phyloP scores from a whole-genome alignment of 768 basidiomycete species.

The Lactifluus echinatus region DNA sequence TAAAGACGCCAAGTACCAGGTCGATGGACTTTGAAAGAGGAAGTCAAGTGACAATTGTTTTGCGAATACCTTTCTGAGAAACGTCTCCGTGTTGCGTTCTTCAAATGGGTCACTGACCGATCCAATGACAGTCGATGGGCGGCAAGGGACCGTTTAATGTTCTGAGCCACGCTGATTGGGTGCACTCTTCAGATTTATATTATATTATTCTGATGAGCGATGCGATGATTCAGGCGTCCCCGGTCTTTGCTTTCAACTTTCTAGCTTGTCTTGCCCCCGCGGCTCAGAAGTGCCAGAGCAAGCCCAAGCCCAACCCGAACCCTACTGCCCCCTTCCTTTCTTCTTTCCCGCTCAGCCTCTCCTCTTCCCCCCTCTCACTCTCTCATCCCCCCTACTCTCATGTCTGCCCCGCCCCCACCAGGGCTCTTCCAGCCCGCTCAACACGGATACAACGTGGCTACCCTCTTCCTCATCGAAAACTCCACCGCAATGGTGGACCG shows the following conservation, averaged over 20 bases:
- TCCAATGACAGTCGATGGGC: conserved; percentile 16
- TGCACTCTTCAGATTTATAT: conserved; percentile 11
- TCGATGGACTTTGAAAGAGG: not conserved
- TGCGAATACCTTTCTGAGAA: conserved; percentile 12
- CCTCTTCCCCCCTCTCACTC: not conserved
- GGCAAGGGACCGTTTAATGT: conserved; percentile 17
- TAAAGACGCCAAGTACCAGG: not conserved
- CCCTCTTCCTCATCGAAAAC: conserved; percentile 21
- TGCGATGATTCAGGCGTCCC: conserved; percentile 11
- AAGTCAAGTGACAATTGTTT: conserved; percentile 12
- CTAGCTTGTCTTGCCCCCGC: conserved; percentile 12
- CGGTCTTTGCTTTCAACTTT: conserved; percentile 10
- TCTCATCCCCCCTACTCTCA: not conserved
- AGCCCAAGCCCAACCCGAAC: conserved; percentile 15
- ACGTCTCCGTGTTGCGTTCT: conserved; percentile 10
- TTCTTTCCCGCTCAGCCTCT: conserved; percentile 1
- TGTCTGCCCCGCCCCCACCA: conserved; percentile 11
- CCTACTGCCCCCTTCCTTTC: conserved; percentile 2
- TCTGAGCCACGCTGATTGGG: conserved; percentile 12
- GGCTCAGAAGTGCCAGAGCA: conserved; percentile 6
- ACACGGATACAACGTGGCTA: conserved; percentile 16
- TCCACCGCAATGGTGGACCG: conserved; percentile 18
- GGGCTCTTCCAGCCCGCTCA: conserved; percentile 18
- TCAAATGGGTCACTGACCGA: conserved; percentile 16
- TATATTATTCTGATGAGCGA: conserved; percentile 16